Conservation (phyloP, 495 filamentous ascomycete species). For the Geoglossum glabrum region DNA sequence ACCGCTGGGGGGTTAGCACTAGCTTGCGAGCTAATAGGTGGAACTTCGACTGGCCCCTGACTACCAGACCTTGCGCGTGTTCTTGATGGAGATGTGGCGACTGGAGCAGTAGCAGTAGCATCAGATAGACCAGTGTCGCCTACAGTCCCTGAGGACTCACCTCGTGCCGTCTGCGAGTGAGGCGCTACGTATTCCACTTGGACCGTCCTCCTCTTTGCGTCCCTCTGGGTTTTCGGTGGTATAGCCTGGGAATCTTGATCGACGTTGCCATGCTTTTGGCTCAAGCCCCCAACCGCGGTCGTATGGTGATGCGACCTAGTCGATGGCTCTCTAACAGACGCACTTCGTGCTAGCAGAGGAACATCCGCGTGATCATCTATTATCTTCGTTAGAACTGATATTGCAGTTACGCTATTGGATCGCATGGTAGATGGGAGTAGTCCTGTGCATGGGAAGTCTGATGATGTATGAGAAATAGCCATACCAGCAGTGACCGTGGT, state of each 20-base stretch:
- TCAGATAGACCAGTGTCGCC: conserved; percentile 3
- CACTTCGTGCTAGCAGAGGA: conserved; percentile 56
- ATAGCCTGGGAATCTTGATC: conserved; percentile 44
- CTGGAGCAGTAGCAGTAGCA: neutral
- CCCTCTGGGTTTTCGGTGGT: conserved; percentile 43
- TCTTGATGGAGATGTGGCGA: conserved; percentile 9
- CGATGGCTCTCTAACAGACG: conserved; percentile 68
- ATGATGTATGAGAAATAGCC: conserved; percentile 7
- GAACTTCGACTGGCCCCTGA: conserved; percentile 26
- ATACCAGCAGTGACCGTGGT: conserved; percentile 52
- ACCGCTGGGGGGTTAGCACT: neutral
- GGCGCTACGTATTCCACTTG: conserved; percentile 97
- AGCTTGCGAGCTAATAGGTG: neutral
- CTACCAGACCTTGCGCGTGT: conserved; percentile 31
- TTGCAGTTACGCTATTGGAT: neutral
- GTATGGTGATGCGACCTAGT: conserved; percentile 43
- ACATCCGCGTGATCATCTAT: conserved; percentile 34
- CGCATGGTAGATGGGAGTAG: neutral
- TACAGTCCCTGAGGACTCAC: conserved; percentile 24
- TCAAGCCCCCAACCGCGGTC: conserved; percentile 44
- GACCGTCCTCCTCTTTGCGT: conserved; percentile 82
- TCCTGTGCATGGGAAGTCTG: neutral
- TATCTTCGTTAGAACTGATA: conserved; percentile 13
- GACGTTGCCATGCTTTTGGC: conserved; percentile 54
- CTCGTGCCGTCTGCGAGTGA: conserved; percentile 54